phyloP scores from a whole-genome alignment of 768 basidiomycete genomes.

The Leccinum olivaceopallidum region DNA sequence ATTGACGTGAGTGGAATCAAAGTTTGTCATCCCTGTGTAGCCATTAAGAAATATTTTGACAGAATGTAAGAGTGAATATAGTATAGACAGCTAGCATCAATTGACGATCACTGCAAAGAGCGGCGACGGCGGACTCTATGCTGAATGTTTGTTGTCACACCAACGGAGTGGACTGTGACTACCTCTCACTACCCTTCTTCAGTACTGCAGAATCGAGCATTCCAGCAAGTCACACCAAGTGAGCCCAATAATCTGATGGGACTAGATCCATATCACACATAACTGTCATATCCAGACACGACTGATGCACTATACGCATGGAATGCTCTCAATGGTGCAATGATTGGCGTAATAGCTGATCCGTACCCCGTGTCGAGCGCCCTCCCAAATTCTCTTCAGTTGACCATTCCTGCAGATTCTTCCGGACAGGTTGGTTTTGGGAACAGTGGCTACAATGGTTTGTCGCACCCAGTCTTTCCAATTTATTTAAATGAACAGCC shows the following conservation, averaged over 20 bases:
- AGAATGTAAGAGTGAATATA: constrained; percentile 34
- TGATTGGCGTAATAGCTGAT: constrained; percentile 50
- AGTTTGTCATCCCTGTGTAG: background rate
- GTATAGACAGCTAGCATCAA: background rate
- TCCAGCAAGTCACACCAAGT: constrained; percentile 62
- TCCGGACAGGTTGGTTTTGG: constrained; percentile 49
- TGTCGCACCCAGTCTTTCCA: constrained; percentile 2
- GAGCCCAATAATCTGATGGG: background rate
- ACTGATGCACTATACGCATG: constrained; percentile 50
- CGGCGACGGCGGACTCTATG: constrained; percentile 65
- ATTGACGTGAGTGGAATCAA: constrained; percentile 47
- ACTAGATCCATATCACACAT: background rate
- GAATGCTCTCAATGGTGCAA: constrained; percentile 44
- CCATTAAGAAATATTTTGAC: background rate
- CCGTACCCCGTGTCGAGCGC: constrained; percentile 51
- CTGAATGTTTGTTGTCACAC: constrained; percentile 43
- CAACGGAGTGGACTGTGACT: background rate
- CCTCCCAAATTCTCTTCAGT: constrained; percentile 58
- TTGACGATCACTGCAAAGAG: constrained; percentile 41
- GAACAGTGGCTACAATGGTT: constrained; percentile 58
- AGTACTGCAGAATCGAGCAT: constrained; percentile 68
- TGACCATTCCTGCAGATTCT: constrained; percentile 42
- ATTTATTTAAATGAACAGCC: too few relatives aligned
- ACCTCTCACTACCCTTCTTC: background rate
- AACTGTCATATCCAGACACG: constrained; percentile 36